phyloP scores from a whole-genome alignment of 148 eudicot species.

The Fagopyrum homotropicum region DNA sequence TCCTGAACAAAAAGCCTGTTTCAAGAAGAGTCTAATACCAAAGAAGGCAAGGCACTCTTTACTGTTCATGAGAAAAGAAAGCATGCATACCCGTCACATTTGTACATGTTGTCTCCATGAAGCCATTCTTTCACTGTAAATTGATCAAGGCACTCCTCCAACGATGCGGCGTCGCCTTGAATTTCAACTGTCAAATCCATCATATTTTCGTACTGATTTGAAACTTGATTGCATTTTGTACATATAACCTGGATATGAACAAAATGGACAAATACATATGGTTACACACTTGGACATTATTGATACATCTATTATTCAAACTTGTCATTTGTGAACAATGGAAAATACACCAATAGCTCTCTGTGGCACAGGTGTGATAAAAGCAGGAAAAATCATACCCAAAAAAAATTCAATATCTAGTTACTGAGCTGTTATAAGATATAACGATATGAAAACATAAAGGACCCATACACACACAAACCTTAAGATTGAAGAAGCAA shows the following conservation, averaged over 20 bases:
- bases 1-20: not conserved
- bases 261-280: not conserved
- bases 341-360: not conserved
- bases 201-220: slow-evolving; percentile 86
- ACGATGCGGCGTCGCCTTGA: slow-evolving; percentile 70
- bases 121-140: slow-evolving; percentile 81
- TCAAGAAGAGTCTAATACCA: not conserved
- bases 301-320: not conserved
- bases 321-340: not conserved
- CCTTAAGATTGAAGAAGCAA: no score
- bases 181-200: slow-evolving; percentile 97
- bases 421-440: no score
- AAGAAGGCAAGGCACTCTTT: not conserved
- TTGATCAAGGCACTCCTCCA: slow-evolving; percentile 84
- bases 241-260: slow-evolving; percentile 58
- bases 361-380: not conserved
- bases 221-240: slow-evolving; percentile 58
- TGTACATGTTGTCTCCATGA: slow-evolving; percentile 86
- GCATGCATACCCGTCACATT: slow-evolving; percentile 80
- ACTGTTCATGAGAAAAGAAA: not conserved
- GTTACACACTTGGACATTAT: not conserved
- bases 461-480: not conserved
- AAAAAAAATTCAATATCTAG: no score
- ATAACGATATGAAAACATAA: not conserved
- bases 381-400: no score